Conservation (phyloP, 169 alveolate species). For the Babesia gibsoni region DNA sequence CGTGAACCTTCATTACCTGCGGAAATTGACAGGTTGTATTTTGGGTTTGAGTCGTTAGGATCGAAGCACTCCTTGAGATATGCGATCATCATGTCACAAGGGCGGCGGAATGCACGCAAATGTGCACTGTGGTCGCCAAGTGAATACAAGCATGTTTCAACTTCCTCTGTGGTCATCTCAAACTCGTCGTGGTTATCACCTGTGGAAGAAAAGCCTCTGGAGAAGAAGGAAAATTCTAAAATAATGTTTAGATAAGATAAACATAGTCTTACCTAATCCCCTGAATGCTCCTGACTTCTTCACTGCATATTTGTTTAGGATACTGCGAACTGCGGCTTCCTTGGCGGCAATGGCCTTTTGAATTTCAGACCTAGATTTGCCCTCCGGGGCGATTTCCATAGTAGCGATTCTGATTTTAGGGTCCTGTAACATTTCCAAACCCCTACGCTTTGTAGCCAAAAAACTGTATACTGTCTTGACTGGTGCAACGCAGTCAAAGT, state of each 20-base stretch:
- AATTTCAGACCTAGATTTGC: constrained; percentile 66
- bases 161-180: constrained; percentile 81
- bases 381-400: constrained; percentile 72
- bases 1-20: constrained; percentile 81
- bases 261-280: constrained; percentile 24
- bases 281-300: constrained; percentile 32
- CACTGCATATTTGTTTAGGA: constrained; percentile 61
- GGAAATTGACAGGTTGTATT: constrained; percentile 71
- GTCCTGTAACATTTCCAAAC: constrained; percentile 79
- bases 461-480: constrained; percentile 83
- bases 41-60: constrained; percentile 73
- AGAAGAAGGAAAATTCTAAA: constrained; percentile 65
- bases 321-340: constrained; percentile 73
- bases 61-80: constrained; percentile 70
- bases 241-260: not conserved
- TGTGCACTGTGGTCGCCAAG: constrained; percentile 86
- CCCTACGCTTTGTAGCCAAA: constrained; percentile 74
- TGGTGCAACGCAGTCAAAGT: constrained; percentile 79
- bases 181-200: constrained; percentile 49
- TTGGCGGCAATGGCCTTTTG: constrained; percentile 74
- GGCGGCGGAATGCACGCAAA: constrained; percentile 77
- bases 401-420: constrained; percentile 83
- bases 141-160: constrained; percentile 88
- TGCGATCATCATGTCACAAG: constrained; percentile 82
- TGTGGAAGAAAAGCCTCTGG: constrained; percentile 36